Evolutionary conservation across 305 asterid genomes (phyloP), one percentile per base, ranked within the genome.

Genomic region (Solanum aculeatissimum): DNA sequence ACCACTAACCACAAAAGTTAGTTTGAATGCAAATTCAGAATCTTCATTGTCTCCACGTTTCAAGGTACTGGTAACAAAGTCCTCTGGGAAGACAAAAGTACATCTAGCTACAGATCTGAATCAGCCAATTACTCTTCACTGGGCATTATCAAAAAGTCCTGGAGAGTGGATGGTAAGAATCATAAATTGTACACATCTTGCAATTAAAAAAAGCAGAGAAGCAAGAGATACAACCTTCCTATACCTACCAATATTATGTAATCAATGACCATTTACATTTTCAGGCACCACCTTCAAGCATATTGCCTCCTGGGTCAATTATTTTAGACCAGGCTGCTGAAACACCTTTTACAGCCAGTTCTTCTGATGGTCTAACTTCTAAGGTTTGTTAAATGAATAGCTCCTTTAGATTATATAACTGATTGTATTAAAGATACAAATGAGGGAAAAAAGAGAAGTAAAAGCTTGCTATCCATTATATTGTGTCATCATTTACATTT

Each of bases 81-180:
- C 89, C 79, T 88, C 93, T 45, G 90, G 93, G 70, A 92, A 91
- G 94, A 92, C 84, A 77, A 93, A 88, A 86, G 92, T 97, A 87
- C 91, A 88, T 91, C 90, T 97, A 84, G 98, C 97, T 65, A 95
- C 99, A 68, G 94, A 94, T 89, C 89, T 92, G 85, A 91, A 92
- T 69, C 95, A 93, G 82, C 96, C 98, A 78, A 89, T 89, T 87
- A 92, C 90, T 88, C 96, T 97, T 84, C 99, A 97, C 92, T 97
- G 99, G 99, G 99, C 97, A 85, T 89, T 97, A 86, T 94, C 99
- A 88, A 90, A 84, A 86, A 94, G 71, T 70, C 95, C 90, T 82
- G 98, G 99, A 84, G 98, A 95, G 89, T 97, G 99, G 99, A 66
- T 85, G 88, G 99, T 95, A 91, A 65, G 94, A 87, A 53, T 54